Conservation (phyloP, 441 rosid species). For the Erodium chrysanthum region DNA sequence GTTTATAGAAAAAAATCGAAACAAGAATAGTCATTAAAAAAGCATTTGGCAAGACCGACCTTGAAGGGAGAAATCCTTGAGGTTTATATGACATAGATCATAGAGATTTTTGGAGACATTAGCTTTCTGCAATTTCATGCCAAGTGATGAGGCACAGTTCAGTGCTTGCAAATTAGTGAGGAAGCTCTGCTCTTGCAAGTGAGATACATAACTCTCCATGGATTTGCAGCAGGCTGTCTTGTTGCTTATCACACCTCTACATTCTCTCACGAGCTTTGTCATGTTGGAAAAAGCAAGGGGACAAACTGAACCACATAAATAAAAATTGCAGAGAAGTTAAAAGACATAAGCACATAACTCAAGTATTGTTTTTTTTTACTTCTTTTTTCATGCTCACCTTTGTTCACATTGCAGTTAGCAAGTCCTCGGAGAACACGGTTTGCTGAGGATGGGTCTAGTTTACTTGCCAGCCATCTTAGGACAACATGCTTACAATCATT, state of each 20-base stretch:
- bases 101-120: slow-evolving; percentile 27
- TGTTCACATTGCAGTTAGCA: slow-evolving; percentile 28
- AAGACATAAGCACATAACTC: too few species aligned
- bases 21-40: not conserved
- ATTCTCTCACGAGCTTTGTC: slow-evolving; percentile 14
- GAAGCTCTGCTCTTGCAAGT: slow-evolving; percentile 30
- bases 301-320: slow-evolving; percentile 21
- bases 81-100: slow-evolving; percentile 30
- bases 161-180: slow-evolving; percentile 32
- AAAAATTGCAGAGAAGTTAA: not conserved
- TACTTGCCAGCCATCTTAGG: slow-evolving; percentile 28
- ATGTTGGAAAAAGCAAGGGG: slow-evolving; percentile 25
- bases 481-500: slow-evolving; percentile 29
- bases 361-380: too few species aligned
- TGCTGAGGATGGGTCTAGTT: slow-evolving; percentile 27
- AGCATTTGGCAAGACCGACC: slow-evolving; percentile 18
- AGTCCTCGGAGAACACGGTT: slow-evolving; percentile 27
- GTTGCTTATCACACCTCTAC: slow-evolving; percentile 17
- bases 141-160: slow-evolving; percentile 30
- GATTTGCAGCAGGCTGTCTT: slow-evolving; percentile 27
- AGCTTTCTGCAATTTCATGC: slow-evolving; percentile 30
- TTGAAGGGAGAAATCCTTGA: slow-evolving; percentile 35
- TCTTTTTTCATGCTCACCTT: slow-evolving; percentile 16
- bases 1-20: slow-evolving; percentile 8
- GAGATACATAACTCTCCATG: slow-evolving; percentile 28